A percentile compares a stretch with the other conserved stretches of the same genome.
phyloP scores from a whole-genome alignment of 345 rosid species.

The Microthlaspi erraticum region DNA sequence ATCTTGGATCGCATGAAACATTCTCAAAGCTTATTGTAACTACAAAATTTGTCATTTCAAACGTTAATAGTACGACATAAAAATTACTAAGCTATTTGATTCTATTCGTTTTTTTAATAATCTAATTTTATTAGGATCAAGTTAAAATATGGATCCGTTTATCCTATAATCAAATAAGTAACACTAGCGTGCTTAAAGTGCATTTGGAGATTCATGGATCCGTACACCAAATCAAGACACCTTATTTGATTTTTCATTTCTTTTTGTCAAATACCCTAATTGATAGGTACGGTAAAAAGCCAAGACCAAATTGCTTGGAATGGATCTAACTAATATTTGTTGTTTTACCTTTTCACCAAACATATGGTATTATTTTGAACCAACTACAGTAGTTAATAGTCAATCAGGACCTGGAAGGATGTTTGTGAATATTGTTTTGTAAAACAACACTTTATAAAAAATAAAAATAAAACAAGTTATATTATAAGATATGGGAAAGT shows the following conservation, averaged over 20 bases:
- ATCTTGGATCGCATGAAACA: background rate
- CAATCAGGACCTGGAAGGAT: background rate
- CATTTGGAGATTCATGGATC: background rate
- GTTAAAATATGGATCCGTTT: too few species aligned
- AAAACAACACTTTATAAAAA: too few species aligned
- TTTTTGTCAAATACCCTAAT: background rate
- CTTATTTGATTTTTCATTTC: too few species aligned
- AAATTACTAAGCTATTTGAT: background rate
- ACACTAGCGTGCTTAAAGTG: background rate
- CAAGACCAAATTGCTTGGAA: background rate
- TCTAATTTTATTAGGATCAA: too few species aligned
- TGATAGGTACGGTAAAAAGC: background rate
- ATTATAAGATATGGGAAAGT: background rate
- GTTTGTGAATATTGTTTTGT: background rate
- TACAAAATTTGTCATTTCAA: background rate
- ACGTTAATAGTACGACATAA: background rate
- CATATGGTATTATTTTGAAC: background rate
- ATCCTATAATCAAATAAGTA: too few species aligned
- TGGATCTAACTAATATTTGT: background rate
- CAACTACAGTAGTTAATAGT: too few species aligned
- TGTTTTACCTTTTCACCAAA: conserved; percentile 13
- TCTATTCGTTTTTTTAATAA: background rate
- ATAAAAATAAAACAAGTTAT: too few species aligned
- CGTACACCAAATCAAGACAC: too few species aligned
- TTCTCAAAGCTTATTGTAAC: background rate